phyloP scores from a whole-genome alignment of 768 basidiomycete genomes.

The Suillus alpinus region DNA sequence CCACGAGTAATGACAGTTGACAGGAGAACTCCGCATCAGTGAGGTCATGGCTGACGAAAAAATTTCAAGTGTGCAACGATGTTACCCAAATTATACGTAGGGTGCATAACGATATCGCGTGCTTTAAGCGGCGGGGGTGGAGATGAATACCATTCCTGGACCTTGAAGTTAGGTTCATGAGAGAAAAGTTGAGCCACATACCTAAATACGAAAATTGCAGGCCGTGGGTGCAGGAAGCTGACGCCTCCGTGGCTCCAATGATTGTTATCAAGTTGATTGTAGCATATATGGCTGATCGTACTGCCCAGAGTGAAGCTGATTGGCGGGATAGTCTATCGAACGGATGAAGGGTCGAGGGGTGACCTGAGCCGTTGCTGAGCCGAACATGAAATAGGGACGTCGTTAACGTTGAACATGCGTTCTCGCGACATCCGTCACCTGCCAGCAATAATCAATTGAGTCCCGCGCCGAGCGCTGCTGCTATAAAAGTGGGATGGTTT shows the following conservation, averaged over 20 bases:
- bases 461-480: neutral
- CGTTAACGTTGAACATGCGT: neutral
- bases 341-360: neutral
- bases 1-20: neutral
- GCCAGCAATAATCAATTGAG: neutral
- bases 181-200: neutral
- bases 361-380: neutral
- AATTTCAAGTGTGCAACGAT: neutral
- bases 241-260: neutral
- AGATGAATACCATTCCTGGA: neutral
- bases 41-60: neutral
- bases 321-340: neutral
- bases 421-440: neutral
- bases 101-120: neutral
- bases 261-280: neutral
- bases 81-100: conserved; percentile 2
- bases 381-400: neutral
- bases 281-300: neutral
- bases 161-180: neutral
- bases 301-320: neutral
- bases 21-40: neutral
- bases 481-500: neutral
- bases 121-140: conserved; percentile 8
- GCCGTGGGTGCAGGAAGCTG: neutral
- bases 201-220: neutral